A percentile compares a stretch with the other conserved stretches of the same genome.
Evolutionary conservation across 2,329 filamentous ascomycete genomes (phyloP).

Genomic region (Lachnellula occidentalis): DNA sequence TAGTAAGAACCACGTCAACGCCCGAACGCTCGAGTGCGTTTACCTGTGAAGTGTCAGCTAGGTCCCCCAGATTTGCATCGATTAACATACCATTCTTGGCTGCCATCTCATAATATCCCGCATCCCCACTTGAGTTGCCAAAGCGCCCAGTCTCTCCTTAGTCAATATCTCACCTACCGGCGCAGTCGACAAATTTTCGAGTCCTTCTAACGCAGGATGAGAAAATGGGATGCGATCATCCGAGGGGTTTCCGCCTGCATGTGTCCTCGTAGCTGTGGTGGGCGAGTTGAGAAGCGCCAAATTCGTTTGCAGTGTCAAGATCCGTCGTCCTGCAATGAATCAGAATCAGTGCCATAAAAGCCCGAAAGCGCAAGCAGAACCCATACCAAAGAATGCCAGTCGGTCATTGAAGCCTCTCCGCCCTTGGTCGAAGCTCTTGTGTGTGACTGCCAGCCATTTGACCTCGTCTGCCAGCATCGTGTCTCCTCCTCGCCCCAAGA

Average conservation of each 20-base stretch:
- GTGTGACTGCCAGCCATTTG: slow-evolving; percentile 95
- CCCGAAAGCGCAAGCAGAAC: slow-evolving; percentile 1
- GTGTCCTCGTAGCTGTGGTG: slow-evolving; percentile 26
- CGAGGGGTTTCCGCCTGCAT: slow-evolving; percentile 39
- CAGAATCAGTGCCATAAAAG: slow-evolving; percentile 8
- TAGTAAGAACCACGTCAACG: slow-evolving; percentile 65
- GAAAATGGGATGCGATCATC: slow-evolving; percentile 55
- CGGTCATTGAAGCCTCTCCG: slow-evolving; percentile 91
- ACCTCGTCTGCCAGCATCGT: slow-evolving; percentile 79
- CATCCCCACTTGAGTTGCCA: slow-evolving; percentile 69
- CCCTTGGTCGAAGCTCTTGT: slow-evolving; percentile 97
- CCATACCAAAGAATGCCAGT: slow-evolving; percentile 77
- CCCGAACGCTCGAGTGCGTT: slow-evolving; percentile 69
- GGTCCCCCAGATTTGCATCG: not conserved
- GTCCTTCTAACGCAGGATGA: slow-evolving; percentile 64
- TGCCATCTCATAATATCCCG: slow-evolving; percentile 79
- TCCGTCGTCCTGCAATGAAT: slow-evolving; percentile 47
- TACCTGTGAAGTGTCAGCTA: slow-evolving; percentile 39
- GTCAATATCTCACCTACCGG: slow-evolving; percentile 58
- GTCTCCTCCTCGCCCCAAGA: slow-evolving; percentile 70
- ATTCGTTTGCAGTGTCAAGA: slow-evolving; percentile 56
- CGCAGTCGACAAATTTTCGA: slow-evolving; percentile 62
- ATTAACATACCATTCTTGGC: slow-evolving; percentile 66
- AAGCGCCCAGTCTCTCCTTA: slow-evolving; percentile 57
- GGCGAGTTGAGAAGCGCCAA: slow-evolving; percentile 50